Evolutionary conservation across 1,284 basidiomycete genomes (phyloP), one percentile per base, ranked within the genome.

Genomic region (Porogramme epimiltina): DNA sequence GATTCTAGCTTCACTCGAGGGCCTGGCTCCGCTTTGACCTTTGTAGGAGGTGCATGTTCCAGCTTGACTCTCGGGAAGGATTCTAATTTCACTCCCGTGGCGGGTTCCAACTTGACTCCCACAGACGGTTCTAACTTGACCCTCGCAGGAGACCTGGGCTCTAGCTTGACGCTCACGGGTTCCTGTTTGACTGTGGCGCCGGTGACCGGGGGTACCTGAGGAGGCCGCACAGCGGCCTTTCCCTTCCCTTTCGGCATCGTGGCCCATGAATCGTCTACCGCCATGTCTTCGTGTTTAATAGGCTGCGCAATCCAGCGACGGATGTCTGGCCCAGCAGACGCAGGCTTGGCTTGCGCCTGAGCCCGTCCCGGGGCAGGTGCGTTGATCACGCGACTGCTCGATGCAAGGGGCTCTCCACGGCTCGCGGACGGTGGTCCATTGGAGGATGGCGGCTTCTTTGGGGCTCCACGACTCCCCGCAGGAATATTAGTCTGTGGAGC

Each of bases 311-410:
- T 33, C 38, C 45, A 48, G 18, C 36, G 44, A 28, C 39, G 47
- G 8, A 52, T 20, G 18, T 43, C n/a, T 37, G 39, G 26, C 13
- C 42, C 40, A 31, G 38, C 24, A 20, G 48, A 9, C 28, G 28
- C 28, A 31, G 28, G 28, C 13, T 31, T 13, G 13, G 28, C 28
- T 31, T 31, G 6, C 28, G 13, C 28, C 28, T 31, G 6, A 31
- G 28, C 8, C 8, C 28, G 28, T n/a, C 9, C 28, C 8, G 28
- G 28, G 28, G 15, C 9, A 31, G 28, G 28, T 16, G n/a, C 34
- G 22, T 59, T 55, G 20, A 52, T 42, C 8, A 48, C 47, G 37
- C 51, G 43, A 16, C 22, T 51, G 0, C 54, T 55, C 4, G 57
- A 46, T 23, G 33, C 19, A 31, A 54, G 34, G 6, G 57, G 48